These are phyloP conservation scores for Ophiostoma novo-ulmi DNA, from an alignment of 2,329 filamentous ascomycete species.

Conservation along the genomic window DNA sequence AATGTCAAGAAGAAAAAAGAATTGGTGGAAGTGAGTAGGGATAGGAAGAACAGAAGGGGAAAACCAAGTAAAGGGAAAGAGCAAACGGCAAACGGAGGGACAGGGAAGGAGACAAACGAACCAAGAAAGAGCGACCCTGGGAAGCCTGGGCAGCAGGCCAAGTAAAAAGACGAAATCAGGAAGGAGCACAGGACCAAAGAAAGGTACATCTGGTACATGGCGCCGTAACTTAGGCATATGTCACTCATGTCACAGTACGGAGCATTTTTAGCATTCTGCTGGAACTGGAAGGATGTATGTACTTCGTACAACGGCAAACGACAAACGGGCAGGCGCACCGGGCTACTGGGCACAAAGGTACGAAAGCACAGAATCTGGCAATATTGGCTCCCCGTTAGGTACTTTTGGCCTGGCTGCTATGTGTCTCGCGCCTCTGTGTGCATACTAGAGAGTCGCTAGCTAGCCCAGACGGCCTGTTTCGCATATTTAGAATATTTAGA, in stretches of 20 bases:
- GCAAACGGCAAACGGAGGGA: not conserved
- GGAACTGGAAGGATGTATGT: not conserved
- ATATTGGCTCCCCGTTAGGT: conserved; percentile 6
- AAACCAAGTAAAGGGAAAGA: conserved; percentile 3
- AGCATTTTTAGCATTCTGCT: not conserved
- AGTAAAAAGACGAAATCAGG: not conserved
- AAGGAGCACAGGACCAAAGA: conserved; percentile 1
- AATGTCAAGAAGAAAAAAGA: not conserved
- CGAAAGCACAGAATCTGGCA: not conserved
- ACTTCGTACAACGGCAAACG: not conserved
- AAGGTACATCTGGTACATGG: not conserved
- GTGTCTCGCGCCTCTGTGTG: not conserved
- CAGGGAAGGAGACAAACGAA: not conserved
- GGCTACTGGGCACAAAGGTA: not conserved
- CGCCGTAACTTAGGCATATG: not conserved
- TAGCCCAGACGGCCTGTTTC: not conserved
- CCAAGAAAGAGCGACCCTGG: conserved; percentile 2
- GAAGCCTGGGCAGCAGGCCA: not conserved
- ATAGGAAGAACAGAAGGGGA: not conserved
- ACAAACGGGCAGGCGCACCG: not conserved
- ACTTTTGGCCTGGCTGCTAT: not conserved
- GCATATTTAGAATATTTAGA: not conserved
- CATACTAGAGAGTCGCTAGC: not conserved
- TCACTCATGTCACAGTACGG: not conserved
- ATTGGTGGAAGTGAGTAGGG: not conserved